Base-by-base conservation (phyloP, 306 rosid species). In the Benincasa hispida region DNA sequence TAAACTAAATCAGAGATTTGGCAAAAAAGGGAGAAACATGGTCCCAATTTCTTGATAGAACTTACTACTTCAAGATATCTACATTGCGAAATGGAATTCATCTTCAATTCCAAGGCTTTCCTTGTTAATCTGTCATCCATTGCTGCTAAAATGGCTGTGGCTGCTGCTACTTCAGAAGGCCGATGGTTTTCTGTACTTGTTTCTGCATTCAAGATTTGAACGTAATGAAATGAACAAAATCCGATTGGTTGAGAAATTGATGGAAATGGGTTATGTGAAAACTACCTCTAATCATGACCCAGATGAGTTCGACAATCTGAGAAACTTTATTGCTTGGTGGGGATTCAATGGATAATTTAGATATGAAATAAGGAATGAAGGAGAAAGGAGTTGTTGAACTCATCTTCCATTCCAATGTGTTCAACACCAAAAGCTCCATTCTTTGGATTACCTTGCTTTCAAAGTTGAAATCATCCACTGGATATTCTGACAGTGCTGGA, bases 361-460 rank as follows among this genome's bases (percentile, higher is more conserved):
- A 56, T 78, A 87, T 72, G 83, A 94, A 90, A 82, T 77, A 84
- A 82, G 89, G 87, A 68, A 94, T 86, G 74, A 88, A 91, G 60
- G 80, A 70, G 85, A 85, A 94, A 25, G 98, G 97, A 27, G 91
- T 90, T 12, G 85, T 57, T 2, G 87, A 56, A 42, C 79, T 62
- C 97, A 94, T 83, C 47, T 67, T 82, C 97, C 97, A 94, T 8
- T 90, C 90, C 85, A 91, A 58, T 72, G 93, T 84, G 79, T 47
- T 83, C 69, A 94, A 87, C 18, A 94, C 91, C 74, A 86, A 79
- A 79, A 94, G 89, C 86, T 94, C 98, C 95, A 90, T 94, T 82
- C 79, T 87, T 67, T 79, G 88, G 72, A 91, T 81, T 74, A 80
- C 77, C 81, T 59, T 81, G 61, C 84, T 84, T 56, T 85, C 86